Percentiles rank a stretch among this genome's conserved stretches.
phyloP scores from a whole-genome alignment of 306 rosid genomes.

The Cucumis melo region DNA sequence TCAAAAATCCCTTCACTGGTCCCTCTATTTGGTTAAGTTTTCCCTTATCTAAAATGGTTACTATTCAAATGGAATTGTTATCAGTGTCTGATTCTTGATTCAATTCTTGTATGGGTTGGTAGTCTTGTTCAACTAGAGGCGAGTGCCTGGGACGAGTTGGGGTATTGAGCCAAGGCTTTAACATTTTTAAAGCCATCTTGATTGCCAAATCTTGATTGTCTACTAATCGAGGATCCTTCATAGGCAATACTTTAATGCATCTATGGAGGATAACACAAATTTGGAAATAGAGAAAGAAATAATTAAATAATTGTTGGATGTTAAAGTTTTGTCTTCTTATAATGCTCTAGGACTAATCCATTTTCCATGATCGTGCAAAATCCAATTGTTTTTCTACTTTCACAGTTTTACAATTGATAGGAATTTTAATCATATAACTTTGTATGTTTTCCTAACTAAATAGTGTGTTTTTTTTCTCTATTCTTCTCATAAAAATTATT shows the following conservation, averaged over 20 bases:
- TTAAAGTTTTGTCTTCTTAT: neutral
- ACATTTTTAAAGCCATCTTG: no score
- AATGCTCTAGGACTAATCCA: neutral
- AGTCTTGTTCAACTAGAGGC: no score
- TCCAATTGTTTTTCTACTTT: neutral
- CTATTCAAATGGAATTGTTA: no score
- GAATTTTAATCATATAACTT: neutral
- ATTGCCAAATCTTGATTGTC: no score
- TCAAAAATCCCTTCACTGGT: no score
- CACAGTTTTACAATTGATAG: neutral
- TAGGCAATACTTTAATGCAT: neutral
- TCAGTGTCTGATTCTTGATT: no score
- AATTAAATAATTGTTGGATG: neutral
- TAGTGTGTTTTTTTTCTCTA: neutral
- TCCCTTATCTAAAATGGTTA: no score
- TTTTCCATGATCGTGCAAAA: neutral
- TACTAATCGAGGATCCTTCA: no score
- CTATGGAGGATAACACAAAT: neutral
- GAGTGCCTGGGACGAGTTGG: no score
- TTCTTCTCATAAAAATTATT: neutral
- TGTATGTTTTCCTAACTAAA: neutral
- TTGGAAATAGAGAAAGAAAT: neutral
- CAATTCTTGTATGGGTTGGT: no score
- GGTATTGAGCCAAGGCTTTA: no score
- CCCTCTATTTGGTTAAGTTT: no score